Evolutionary conservation across 2,329 filamentous ascomycete species (phyloP), one percentile per base, ranked within the genome.

Genomic region (Phialophora expanda): DNA sequence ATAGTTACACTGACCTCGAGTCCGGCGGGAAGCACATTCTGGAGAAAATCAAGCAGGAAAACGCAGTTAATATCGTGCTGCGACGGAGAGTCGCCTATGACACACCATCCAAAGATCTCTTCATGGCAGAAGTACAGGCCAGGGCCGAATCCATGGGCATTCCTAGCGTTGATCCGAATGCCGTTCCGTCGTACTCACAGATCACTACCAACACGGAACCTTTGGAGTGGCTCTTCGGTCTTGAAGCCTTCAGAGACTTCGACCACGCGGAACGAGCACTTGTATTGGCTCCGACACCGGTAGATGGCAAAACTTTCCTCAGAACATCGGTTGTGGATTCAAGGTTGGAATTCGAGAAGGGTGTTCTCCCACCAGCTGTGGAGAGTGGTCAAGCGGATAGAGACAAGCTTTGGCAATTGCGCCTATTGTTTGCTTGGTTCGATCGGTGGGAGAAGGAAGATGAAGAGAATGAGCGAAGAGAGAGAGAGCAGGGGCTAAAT

Each of bases 211-310:
- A 24, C 24, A 4, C 34, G n/a, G 78, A 81, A 46, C 77, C 90
- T 0, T 86, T 94, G 73, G 87, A 90, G 67, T 94, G 91, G 90
- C 75, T 97, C 1, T 92, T 96, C 75, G 78, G 82, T 1, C 83
- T 92, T 0, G 81, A 84, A 0, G 69, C 84, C 65, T 74, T 90
- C 80, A 65, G 76, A 72, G 74, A 78, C 70, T 68, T 86, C 82
- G 75, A 90, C 80, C 75, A 89, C 59, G 87, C 89, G 0, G 92
- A 96, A 73, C 85, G 86, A 62, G 84, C 84, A 0, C 80, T 87
- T 26, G 83, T 91, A 2, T 80, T 92, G 80, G 76, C 82, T 71
- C 74, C 73, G 11, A 68, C 71, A 17, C 73, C 4, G 80, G 83
- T 56, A 30, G 64, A 58, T 5, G 79, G 77, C 8, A 5, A 81